These are phyloP conservation scores for Filobasidium wieringae DNA, from an alignment of 768 basidiomycete species.

Conservation along the genomic window DNA sequence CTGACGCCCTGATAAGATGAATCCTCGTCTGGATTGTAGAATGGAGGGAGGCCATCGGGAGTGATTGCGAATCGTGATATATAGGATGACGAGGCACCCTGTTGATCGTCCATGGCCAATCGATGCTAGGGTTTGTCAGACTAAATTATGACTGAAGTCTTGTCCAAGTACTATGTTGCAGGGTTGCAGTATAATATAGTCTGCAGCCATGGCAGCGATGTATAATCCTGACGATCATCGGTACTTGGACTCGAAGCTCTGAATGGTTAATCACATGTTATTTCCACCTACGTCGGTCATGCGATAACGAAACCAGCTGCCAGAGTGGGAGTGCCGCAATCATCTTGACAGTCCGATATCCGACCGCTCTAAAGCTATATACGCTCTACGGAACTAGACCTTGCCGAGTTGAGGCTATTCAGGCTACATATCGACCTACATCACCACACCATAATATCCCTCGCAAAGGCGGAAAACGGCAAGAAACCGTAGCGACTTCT, in stretches of 20 bases:
- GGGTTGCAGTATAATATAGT: no score
- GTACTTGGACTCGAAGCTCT: no score
- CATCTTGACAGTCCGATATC: not conserved
- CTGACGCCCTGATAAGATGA: no score
- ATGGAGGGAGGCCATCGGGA: constrained; percentile 23
- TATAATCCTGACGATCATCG: no score
- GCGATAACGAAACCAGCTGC: not conserved
- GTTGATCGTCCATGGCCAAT: constrained; percentile 26
- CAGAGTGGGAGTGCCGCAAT: not conserved
- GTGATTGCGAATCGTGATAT: constrained; percentile 24
- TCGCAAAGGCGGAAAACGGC: not conserved
- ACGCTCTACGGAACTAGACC: not conserved
- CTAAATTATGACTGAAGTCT: no score
- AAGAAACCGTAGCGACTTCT: not conserved
- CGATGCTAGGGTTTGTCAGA: not conserved
- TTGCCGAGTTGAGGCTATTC: not conserved
- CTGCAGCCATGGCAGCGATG: no score
- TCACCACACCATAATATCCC: not conserved
- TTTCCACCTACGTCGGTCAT: no score
- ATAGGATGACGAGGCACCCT: constrained; percentile 29
- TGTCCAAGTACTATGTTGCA: no score
- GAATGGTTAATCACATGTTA: no score
- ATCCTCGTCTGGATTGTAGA: constrained; percentile 19
- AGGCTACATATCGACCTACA: not conserved
- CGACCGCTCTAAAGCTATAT: not conserved